Evolutionary conservation across 2,329 filamentous ascomycete species (phyloP).

Genomic region (Colletotrichum sp.): DNA sequence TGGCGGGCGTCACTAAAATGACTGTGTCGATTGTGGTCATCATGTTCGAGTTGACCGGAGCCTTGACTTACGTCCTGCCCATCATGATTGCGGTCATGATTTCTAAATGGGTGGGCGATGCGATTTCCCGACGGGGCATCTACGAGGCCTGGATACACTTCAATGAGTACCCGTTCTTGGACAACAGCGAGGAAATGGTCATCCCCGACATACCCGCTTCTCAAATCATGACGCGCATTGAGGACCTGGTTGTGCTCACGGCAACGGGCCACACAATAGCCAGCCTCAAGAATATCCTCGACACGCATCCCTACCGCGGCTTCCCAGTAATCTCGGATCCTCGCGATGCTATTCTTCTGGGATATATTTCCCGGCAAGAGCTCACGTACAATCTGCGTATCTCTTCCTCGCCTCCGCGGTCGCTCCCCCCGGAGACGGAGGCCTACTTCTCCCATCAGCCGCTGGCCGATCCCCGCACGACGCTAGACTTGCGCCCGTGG

Average conservation of each 20-base stretch:
- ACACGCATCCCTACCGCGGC: slow-evolving; percentile 79
- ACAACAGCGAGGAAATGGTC: slow-evolving; percentile 78
- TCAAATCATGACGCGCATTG: slow-evolving; percentile 89
- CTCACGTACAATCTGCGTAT: slow-evolving; percentile 79
- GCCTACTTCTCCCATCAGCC: slow-evolving; percentile 86
- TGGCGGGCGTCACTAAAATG: slow-evolving; percentile 93
- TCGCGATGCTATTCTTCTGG: slow-evolving; percentile 78
- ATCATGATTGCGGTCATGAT: slow-evolving; percentile 99
- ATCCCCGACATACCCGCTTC: slow-evolving; percentile 86
- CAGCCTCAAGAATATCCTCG: slow-evolving; percentile 72
- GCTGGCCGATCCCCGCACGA: slow-evolving; percentile 75
- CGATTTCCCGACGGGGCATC: slow-evolving; percentile 89
- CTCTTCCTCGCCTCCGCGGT: slow-evolving; percentile 59
- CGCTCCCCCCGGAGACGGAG: slow-evolving; percentile 72
- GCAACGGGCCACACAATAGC: slow-evolving; percentile 87
- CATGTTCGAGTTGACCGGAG: slow-evolving; percentile 98
- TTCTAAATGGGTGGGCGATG: slow-evolving; percentile 97
- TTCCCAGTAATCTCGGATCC: slow-evolving; percentile 88
- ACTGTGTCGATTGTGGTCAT: slow-evolving; percentile 99
- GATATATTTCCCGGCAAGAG: slow-evolving; percentile 93
- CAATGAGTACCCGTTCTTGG: slow-evolving; percentile 93
- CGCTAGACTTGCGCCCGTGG: slow-evolving; percentile 91
- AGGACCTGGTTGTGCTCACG: slow-evolving; percentile 87
- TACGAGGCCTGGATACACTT: slow-evolving; percentile 98
- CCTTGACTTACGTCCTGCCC: slow-evolving; percentile 92